A percentile compares a stretch with the other conserved stretches of the same genome.
phyloP scores from a whole-genome alignment of 2,329 filamentous ascomycete genomes.

The Microdochium nivale region DNA sequence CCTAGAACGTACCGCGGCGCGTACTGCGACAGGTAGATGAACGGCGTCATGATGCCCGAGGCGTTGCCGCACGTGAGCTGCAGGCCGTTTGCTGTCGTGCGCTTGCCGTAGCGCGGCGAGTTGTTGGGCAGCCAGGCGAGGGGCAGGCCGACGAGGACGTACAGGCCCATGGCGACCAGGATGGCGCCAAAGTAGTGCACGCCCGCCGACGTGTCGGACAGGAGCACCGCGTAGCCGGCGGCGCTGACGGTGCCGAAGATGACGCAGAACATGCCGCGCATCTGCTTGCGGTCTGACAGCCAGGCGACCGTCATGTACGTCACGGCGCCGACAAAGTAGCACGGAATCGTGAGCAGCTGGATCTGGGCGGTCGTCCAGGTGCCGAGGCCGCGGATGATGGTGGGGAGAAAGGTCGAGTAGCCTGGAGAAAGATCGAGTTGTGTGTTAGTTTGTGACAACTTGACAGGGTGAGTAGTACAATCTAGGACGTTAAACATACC shows the following conservation, averaged over 20 bases:
- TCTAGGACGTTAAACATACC: conserved; percentile 26
- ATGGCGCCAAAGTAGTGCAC: conserved; percentile 71
- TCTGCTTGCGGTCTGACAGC: conserved; percentile 59
- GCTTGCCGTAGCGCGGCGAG: conserved; percentile 65
- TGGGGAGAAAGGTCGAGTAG: conserved; percentile 70
- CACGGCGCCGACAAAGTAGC: conserved; percentile 64
- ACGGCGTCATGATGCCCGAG: conserved; percentile 65
- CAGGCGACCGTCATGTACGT: conserved; percentile 59
- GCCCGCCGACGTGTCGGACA: conserved; percentile 49
- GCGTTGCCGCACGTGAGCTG: conserved; percentile 64
- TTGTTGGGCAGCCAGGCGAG: conserved; percentile 59
- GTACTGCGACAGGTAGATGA: conserved; percentile 45
- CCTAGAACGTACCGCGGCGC: conserved; percentile 51
- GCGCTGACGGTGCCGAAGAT: conserved; percentile 55
- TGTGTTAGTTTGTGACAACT: too few relatives aligned
- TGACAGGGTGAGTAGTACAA: too few relatives aligned
- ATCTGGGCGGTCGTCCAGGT: conserved; percentile 54
- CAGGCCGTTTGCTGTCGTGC: conserved; percentile 62
- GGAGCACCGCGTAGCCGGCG: conserved; percentile 59
- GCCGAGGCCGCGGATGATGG: conserved; percentile 65
- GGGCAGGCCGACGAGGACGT: conserved; percentile 48
- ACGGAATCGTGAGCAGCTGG: conserved; percentile 71
- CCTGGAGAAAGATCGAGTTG: conserved; percentile 27
- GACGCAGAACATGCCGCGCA: conserved; percentile 55
- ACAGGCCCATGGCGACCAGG: conserved; percentile 66